Base-by-base conservation (phyloP, 345 rosid species). In the Euphorbia pulcherrima region DNA sequence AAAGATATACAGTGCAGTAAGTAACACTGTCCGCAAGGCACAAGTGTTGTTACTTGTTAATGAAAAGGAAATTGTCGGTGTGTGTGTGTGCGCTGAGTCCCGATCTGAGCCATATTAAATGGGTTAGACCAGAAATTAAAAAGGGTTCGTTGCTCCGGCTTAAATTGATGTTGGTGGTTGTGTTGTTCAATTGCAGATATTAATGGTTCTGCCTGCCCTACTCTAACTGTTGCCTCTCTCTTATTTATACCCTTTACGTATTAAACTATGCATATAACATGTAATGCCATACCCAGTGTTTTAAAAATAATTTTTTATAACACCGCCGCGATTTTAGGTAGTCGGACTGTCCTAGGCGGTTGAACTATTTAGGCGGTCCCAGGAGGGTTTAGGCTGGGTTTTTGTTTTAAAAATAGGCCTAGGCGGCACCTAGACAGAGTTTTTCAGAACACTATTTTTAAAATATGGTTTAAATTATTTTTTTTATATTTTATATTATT, bases 81-180 rank as follows among this genome's bases (percentile, higher is more conserved):
- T 52, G 52, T 39, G 20, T 41, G 58, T 16, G 51, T 52, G 52
- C 30, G 20, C 53, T 3, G 8, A 17, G 48, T 41, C 6, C 60
- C 47, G 2, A 29, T 72, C 57, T 75, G 52, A 29, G 4, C 60
- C 57, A 30, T 23, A 13, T 66, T 54, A 54, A 41, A 26, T 37
- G 29, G 48, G 51, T 37, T 21, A 2, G 23, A 23, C 4, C 11
- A 40, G 21, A 60, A 60, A 7, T 7, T 41, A 8, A 41, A 41
- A 41, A 41, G 47, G 47, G 47, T 41, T 41, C 47, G 1, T 17
- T 17, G 21, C 56, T 33, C 41, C 14, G 21, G 13, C 46, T 64
- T 74, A 60, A 74, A 77, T 41, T 77, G 81, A 30, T 77, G 78
- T 69, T 40, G 67, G 74, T 77, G 10, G 60, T 40, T 27, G 59